Conservation (phyloP, 2,329 filamentous ascomycete species). For the Dissoconium aciculare region DNA sequence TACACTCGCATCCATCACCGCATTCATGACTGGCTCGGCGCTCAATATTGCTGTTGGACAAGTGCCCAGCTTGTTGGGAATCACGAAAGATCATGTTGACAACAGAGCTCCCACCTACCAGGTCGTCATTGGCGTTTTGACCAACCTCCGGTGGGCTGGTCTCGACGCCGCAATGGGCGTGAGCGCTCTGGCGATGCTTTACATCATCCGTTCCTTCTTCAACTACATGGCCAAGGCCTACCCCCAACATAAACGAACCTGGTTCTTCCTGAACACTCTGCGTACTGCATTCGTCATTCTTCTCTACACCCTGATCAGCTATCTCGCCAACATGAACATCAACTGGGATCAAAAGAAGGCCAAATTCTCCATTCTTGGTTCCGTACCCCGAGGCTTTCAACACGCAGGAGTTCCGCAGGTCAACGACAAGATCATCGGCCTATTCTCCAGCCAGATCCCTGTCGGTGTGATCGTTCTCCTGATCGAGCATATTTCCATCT, state of each 20-base stretch:
- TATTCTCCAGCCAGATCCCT: slow-evolving; percentile 60
- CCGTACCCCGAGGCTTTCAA: slow-evolving; percentile 74
- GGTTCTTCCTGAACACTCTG: slow-evolving; percentile 85
- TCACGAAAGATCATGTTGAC: slow-evolving; percentile 48
- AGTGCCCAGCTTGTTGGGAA: slow-evolving; percentile 66
- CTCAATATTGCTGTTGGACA: slow-evolving; percentile 79
- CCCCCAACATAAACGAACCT: slow-evolving; percentile 54
- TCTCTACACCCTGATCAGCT: slow-evolving; percentile 83
- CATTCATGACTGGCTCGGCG: slow-evolving; percentile 94
- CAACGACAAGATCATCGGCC: slow-evolving; percentile 48
- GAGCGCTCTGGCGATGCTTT: slow-evolving; percentile 65
- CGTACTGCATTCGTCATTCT: slow-evolving; percentile 84
- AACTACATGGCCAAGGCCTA: slow-evolving; percentile 51
- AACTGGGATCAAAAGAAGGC: slow-evolving; percentile 24
- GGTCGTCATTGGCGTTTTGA: slow-evolving; percentile 71
- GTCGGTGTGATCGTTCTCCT: slow-evolving; percentile 84
- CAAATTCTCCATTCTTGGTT: slow-evolving; percentile 58
- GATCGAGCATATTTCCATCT: slow-evolving; percentile 93
- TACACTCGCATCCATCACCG: slow-evolving; percentile 73
- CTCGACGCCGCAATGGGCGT: slow-evolving; percentile 81
- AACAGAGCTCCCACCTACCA: slow-evolving; percentile 65
- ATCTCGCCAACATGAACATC: slow-evolving; percentile 58
- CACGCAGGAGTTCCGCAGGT: slow-evolving; percentile 60
- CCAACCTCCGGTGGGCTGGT: slow-evolving; percentile 49
- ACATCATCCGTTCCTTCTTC: slow-evolving; percentile 55